Conservation (phyloP, 352 stramenopile species). For the Phytopythium delawarense region DNA sequence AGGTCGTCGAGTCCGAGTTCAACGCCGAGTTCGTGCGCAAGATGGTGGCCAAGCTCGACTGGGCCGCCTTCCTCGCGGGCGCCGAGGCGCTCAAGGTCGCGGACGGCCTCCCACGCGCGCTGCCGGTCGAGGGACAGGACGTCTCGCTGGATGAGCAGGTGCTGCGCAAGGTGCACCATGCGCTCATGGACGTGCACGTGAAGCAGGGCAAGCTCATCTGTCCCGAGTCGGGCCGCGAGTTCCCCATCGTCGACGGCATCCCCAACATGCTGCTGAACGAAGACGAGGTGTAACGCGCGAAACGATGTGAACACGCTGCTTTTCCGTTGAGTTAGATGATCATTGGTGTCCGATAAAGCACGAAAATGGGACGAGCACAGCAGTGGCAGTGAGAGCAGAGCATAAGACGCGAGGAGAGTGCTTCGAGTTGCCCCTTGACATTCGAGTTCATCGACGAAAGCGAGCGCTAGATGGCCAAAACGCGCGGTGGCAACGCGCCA, state of each 20-base stretch:
- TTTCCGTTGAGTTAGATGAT: background rate
- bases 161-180: constrained; percentile 86
- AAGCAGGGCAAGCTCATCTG: constrained; percentile 95
- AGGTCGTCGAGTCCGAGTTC: constrained; percentile 84
- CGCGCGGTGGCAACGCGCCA: background rate
- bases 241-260: constrained; percentile 96
- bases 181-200: constrained; percentile 94
- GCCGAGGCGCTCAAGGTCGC: constrained; percentile 66
- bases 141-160: constrained; percentile 54
- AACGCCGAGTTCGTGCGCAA: constrained; percentile 82
- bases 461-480: background rate
- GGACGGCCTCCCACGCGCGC: constrained; percentile 60
- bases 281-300: constrained; percentile 73
- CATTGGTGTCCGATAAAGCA: background rate
- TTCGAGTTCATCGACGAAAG: background rate
- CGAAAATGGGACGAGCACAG: background rate
- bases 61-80: constrained; percentile 75
- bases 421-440: background rate
- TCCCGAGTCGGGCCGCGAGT: constrained; percentile 94
- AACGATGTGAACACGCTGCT: background rate
- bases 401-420: background rate
- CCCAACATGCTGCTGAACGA: constrained; percentile 96
- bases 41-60: constrained; percentile 90
- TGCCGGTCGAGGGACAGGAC: constrained; percentile 29
- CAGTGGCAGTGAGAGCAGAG: background rate